Evolutionary conservation across 306 rosid species (phyloP).

Genomic region (Gastrolobium villosum): DNA sequence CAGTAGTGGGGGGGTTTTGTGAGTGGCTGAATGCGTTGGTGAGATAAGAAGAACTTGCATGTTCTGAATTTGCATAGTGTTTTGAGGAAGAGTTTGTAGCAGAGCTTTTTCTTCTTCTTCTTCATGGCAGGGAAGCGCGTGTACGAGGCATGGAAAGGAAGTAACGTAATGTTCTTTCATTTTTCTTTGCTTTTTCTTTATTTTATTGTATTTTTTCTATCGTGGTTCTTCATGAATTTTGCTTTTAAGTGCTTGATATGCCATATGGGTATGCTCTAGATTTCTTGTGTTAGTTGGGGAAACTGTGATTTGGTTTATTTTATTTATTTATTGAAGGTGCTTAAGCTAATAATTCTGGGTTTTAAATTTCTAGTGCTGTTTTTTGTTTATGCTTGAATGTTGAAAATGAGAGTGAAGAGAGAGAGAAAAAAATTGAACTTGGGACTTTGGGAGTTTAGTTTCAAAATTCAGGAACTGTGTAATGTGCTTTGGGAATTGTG

Average conservation of each 20-base stretch:
- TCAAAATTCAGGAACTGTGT: constrained; percentile 1
- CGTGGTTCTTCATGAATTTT: constrained; percentile 1
- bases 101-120: constrained; percentile 44
- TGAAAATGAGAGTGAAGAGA: constrained; percentile 26
- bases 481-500: background rate
- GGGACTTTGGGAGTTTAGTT: background rate
- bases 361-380: constrained; percentile 37
- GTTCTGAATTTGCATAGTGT: constrained; percentile 54
- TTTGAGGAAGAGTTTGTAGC: constrained; percentile 34
- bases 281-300: constrained; percentile 42
- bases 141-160: constrained; percentile 92
- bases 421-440: background rate
- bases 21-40: constrained; percentile 39
- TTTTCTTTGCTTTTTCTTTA: background rate
- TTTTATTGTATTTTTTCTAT: background rate
- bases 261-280: constrained; percentile 47
- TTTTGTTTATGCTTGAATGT: constrained; percentile 37
- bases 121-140: constrained; percentile 87
- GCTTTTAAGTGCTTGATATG: constrained; percentile 42
- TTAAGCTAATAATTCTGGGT: background rate
- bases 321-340: background rate
- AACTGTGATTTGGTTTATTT: constrained; percentile 31
- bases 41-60: constrained; percentile 54
- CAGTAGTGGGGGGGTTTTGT: constrained; percentile 37
- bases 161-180: constrained; percentile 68